A percentile compares a stretch with the other conserved stretches of the same genome.
Evolutionary conservation across 2,329 filamentous ascomycete species (phyloP).

Genomic region (Trichophyton schoenleinii): DNA sequence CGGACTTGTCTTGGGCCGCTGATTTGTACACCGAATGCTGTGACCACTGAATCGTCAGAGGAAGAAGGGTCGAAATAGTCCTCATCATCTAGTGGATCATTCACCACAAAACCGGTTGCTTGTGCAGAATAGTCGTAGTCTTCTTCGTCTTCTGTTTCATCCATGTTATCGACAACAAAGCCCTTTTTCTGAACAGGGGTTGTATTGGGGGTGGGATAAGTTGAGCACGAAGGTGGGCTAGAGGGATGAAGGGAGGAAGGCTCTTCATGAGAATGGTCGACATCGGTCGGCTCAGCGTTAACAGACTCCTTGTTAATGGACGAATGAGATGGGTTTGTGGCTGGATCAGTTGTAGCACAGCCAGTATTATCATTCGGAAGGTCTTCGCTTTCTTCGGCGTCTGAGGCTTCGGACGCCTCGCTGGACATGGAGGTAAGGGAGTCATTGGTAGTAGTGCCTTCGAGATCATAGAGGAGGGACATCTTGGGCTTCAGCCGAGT

Average conservation of each 20-base stretch:
- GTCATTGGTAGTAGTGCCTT: not conserved
- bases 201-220: not conserved
- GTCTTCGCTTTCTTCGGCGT: not conserved
- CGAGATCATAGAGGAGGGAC: slow-evolving; percentile 5
- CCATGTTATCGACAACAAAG: not conserved
- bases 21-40: not conserved
- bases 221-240: not conserved
- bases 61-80: not conserved
- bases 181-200: not conserved
- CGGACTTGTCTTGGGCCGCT: not conserved
- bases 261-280: not conserved
- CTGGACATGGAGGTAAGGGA: not conserved
- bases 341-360: not conserved
- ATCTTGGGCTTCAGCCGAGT: slow-evolving; percentile 12
- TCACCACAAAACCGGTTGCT: not conserved
- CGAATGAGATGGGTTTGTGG: not conserved
- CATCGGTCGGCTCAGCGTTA: not conserved
- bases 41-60: not conserved
- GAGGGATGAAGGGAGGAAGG: not conserved
- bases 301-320: not conserved
- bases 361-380: too few species aligned
- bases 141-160: not conserved
- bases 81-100: not conserved
- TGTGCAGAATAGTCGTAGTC: not conserved
- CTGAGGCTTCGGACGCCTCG: not conserved